These are phyloP conservation scores for Chlorella sp. DNA, from an alignment of 139 green algal genomes.

Conservation along the genomic window DNA sequence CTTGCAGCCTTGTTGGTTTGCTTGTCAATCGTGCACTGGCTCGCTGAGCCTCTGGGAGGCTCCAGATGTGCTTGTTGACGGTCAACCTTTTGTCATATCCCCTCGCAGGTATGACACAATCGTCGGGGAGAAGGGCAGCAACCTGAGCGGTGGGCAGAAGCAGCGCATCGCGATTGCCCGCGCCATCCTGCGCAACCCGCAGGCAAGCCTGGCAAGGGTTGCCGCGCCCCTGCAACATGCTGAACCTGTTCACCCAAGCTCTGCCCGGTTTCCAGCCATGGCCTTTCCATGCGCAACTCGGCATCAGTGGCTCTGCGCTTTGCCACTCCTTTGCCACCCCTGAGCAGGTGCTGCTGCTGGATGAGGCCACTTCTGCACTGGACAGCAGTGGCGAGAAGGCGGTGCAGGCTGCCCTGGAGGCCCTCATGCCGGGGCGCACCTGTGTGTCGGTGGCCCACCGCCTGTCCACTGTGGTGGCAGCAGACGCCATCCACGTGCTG, in stretches of 20 bases:
- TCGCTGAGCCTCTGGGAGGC: no score
- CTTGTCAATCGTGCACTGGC: no score
- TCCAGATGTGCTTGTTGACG: no score
- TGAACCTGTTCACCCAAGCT: no score
- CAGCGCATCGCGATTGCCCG: slow-evolving; percentile 89
- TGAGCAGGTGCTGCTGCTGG: slow-evolving; percentile 78
- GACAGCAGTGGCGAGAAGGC: slow-evolving; percentile 70
- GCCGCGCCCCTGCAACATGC: no score
- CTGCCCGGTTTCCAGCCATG: no score
- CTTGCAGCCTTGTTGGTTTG: no score
- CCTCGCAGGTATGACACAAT: slow-evolving; percentile 59
- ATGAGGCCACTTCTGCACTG: slow-evolving; percentile 91
- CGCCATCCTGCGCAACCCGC: slow-evolving; percentile 79
- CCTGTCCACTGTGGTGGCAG: slow-evolving; percentile 64
- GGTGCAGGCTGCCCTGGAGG: slow-evolving; percentile 68
- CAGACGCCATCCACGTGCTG: slow-evolving; percentile 65
- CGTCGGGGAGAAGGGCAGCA: slow-evolving; percentile 51
- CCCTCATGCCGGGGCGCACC: slow-evolving; percentile 53
- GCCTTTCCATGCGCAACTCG: no score
- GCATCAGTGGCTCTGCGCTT: no score
- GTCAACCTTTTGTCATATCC: no score
- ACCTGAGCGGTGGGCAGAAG: slow-evolving; percentile 80
- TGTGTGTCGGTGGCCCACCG: slow-evolving; percentile 70
- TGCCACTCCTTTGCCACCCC: not conserved
- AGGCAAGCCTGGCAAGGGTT: no score